Conservation (phyloP, 2,329 filamentous ascomycete species). For the Penicillium glabrum region DNA sequence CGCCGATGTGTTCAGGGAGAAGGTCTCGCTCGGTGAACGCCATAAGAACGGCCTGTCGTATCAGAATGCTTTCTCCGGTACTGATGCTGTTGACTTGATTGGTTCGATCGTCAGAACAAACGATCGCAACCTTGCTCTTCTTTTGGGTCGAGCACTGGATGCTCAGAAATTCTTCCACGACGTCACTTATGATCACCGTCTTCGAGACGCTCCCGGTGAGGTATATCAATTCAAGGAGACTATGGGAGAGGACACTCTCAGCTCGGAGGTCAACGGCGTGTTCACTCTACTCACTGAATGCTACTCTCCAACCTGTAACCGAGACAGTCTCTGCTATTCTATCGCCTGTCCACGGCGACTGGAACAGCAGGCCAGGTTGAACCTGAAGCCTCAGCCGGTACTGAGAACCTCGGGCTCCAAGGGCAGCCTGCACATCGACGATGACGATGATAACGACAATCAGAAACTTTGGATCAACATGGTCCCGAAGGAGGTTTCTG, state of each 20-base stretch:
- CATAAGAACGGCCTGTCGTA: conserved; percentile 97
- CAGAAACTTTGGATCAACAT: conserved; percentile 99
- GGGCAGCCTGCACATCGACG: conserved; percentile 66
- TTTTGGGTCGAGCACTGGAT: conserved; percentile 87
- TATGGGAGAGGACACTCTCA: conserved; percentile 70
- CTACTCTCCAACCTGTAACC: conserved; percentile 95
- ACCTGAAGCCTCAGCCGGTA: conserved; percentile 88
- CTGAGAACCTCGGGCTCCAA: conserved; percentile 71
- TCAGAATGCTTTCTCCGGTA: conserved; percentile 94
- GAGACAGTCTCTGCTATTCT: conserved; percentile 94
- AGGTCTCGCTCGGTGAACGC: conserved; percentile 80
- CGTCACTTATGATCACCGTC: conserved; percentile 93
- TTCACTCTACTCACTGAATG: conserved; percentile 96
- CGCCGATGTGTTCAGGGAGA: conserved; percentile 85
- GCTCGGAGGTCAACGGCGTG: conserved; percentile 84
- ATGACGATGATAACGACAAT: conserved; percentile 86
- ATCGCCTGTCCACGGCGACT: conserved; percentile 92
- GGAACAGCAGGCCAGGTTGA: conserved; percentile 91
- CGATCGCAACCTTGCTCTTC: conserved; percentile 87
- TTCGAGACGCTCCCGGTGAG: conserved; percentile 90
- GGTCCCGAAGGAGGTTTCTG: conserved; percentile 89
- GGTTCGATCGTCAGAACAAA: conserved; percentile 97
- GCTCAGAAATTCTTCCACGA: conserved; percentile 99
- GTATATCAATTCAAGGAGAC: conserved; percentile 97
- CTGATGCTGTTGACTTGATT: conserved; percentile 92